Evolutionary conservation across 1,284 basidiomycete species (phyloP), one percentile per base, ranked within the genome.

Genomic region (Cutaneotrichosporon sp.): DNA sequence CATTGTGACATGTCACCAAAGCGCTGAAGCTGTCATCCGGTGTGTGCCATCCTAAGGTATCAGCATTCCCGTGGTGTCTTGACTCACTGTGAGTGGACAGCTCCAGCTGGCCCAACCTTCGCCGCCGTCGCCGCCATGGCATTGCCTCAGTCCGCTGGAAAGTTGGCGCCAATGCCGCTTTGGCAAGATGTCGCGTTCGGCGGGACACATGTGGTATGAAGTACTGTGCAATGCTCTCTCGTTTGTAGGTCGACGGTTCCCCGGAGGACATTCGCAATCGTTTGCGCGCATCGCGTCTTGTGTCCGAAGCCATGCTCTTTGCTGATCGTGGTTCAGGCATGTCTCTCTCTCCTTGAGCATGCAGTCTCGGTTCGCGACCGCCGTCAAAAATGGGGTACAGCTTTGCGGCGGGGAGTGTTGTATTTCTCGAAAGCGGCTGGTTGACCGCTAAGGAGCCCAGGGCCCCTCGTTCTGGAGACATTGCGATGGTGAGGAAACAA

Each of bases 1-100:
- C 53, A 17, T 60, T 62, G 21, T 63, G 60, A 8, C 68, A 54
- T 1, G 60, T 65, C 4, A 59, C 47, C 9, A 68, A 44, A 17
- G 23, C 23, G 22, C 21, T 30, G n/a, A 21, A 15, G 46, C n/a
- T 20, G 15, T 5, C 14, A 12, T 26, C 21, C n/a, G n/a, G n/a
- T n/a, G 15, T 18, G 13, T 4, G 18, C 14, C 12, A 15, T n/a
- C n/a, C n/a, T n/a, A n/a, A n/a, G n/a, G n/a, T n/a, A n/a, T n/a
- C n/a, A n/a, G n/a, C n/a, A n/a, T n/a, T n/a, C n/a, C n/a, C n/a
- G n/a, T n/a, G n/a, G n/a, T n/a, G n/a, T n/a, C n/a, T n/a, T n/a
- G n/a, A n/a, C n/a, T n/a, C 23, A 9, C 22, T 17, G n/a, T 23
- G 23, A 45, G 17, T 8, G n/a, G 46, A 8, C 20, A 21, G 38